Evolutionary conservation across 208 protist species (phyloP), one percentile per base, ranked within the genome.

Genomic region (Wallacemonas sp.): DNA sequence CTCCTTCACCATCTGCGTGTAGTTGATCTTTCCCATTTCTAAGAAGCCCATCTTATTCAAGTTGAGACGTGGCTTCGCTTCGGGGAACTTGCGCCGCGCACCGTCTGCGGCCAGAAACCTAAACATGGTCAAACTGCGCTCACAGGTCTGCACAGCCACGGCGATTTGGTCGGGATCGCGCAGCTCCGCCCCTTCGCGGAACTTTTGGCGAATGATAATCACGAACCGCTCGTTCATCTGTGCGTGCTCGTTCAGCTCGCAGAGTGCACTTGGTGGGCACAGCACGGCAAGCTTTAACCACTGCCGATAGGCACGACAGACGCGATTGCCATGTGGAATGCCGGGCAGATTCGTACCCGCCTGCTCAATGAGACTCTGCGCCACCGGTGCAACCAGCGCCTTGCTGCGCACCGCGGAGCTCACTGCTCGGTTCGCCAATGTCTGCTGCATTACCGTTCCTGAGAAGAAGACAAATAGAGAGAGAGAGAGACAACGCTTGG

Each of bases 171-270:
- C 81, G 15, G 89, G 59, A 39, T 95, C 89, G 8, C 85, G 84
- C 45, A 93, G 63, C 68, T 79, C 89, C 13, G 83, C 62, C 0
- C 79, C 83, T 38, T 95, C 86, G 37, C 85, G 81, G 34, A 95
- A 95, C 66, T 92, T 95, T 62, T 95, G 89, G 2, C 89, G 75
- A 41, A 95, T 70, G 44, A 95, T 93, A 39, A 92, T 87, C 6
- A 95, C 78, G 54, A 92, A 90, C 12, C 87, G 86, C 58, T 95
- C 89, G 67, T 95, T 95, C 89, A 95, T 95, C 61, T 95, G 89
- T 1, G 79, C 78, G 63, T 93, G 86, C 46, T 93, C 86, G 68
- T 95, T 95, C 29, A 95, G 68, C 46, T 92, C 86, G 64, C 84
- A 91, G 2, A 95, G 73, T 9, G 79, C 73, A 36, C 78, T 88